phyloP scores from a whole-genome alignment of 164 flowering plant genomes.

The Tetrastigma voinierianum region DNA sequence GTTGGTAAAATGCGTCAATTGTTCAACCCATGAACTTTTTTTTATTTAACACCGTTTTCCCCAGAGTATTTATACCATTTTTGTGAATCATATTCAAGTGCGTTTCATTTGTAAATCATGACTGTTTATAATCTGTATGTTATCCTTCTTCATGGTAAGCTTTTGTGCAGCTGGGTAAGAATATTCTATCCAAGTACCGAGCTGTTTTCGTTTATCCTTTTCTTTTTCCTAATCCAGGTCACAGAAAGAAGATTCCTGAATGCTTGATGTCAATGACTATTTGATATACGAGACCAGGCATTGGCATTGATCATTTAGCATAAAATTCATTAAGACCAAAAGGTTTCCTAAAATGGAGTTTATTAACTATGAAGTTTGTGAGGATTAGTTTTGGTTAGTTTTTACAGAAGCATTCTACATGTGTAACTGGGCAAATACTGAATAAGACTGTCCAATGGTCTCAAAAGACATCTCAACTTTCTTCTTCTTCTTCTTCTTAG shows the following conservation, averaged over 20 bases:
- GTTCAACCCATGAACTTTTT: too few species aligned
- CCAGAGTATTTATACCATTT: background rate
- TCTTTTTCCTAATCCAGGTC: background rate
- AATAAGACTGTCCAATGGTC: too few species aligned
- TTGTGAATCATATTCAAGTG: too few species aligned
- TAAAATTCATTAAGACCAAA: background rate
- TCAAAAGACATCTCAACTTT: too few species aligned
- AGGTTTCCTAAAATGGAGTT: background rate
- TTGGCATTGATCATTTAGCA: background rate
- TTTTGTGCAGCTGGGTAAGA: background rate
- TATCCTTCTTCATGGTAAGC: constrained; percentile 73
- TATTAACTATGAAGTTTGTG: background rate
- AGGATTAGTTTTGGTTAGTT: background rate
- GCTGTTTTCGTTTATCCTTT: background rate
- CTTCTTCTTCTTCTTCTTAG: too few species aligned
- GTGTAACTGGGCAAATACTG: too few species aligned
- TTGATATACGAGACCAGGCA: background rate
- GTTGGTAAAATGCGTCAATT: too few species aligned
- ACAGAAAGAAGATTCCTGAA: background rate
- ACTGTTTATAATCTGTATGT: too few species aligned
- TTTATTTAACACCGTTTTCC: too few species aligned
- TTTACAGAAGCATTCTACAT: background rate
- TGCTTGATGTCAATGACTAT: background rate
- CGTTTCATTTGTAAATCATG: too few species aligned
- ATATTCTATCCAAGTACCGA: background rate